Evolutionary conservation across 495 filamentous ascomycete species (phyloP).

Genomic region (Xylaria castorea): DNA sequence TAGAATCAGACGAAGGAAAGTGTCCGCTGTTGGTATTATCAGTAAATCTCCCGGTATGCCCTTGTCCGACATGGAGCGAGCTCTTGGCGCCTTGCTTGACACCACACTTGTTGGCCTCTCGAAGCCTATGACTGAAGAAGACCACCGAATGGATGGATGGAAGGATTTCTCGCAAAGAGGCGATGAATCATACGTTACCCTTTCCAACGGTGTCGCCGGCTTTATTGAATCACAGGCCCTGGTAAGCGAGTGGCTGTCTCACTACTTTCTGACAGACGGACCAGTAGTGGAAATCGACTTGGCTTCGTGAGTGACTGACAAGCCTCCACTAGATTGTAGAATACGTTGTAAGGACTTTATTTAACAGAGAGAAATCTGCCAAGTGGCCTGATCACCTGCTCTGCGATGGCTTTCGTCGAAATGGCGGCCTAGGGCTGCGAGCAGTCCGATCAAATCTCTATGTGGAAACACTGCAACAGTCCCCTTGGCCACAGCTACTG

Average conservation of each 20-base stretch:
- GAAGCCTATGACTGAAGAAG: constrained; percentile 40
- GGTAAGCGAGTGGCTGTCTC: constrained; percentile 31
- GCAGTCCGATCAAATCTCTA: constrained; percentile 69
- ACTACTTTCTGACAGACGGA: constrained; percentile 7
- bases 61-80: constrained; percentile 43
- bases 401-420: constrained; percentile 72
- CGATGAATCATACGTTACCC: constrained; percentile 57
- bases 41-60: constrained; percentile 33
- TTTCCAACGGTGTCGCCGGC: constrained; percentile 52
- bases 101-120: constrained; percentile 67
- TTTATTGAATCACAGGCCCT: constrained; percentile 45
- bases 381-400: constrained; percentile 74
- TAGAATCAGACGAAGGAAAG: constrained; percentile 53
- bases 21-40: constrained; percentile 48
- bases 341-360: constrained; percentile 79
- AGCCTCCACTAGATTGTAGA: constrained; percentile 72
- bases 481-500: constrained; percentile 76
- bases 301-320: constrained; percentile 33
- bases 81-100: constrained; percentile 67
- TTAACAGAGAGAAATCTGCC: constrained; percentile 60
- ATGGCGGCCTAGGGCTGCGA: constrained; percentile 55
- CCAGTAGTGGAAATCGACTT: background rate
- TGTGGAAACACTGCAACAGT: constrained; percentile 69
- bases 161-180: constrained; percentile 70
- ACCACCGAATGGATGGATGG: constrained; percentile 62